A percentile compares a stretch with the other conserved stretches of the same genome.
phyloP scores from a whole-genome alignment of 192 early-diverging fungal species.

The Backusella morwellensis region DNA sequence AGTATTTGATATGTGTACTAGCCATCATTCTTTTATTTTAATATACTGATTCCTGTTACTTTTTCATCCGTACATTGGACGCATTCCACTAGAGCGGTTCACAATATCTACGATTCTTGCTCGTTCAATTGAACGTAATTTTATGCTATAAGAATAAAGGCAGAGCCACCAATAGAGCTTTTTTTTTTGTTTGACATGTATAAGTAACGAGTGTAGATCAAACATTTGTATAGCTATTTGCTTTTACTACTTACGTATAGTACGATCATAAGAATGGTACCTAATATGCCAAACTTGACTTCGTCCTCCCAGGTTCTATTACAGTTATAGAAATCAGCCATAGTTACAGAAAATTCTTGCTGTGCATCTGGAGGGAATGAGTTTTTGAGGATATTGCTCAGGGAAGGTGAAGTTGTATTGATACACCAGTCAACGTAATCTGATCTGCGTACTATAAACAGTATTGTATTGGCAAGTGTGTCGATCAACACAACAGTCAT shows the following conservation, averaged over 20 bases:
- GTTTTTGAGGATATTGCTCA: neutral
- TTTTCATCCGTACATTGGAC: neutral
- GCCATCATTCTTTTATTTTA: neutral
- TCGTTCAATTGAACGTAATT: constrained; percentile 1
- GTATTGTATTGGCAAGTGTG: constrained; percentile 23
- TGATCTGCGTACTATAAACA: constrained; percentile 22
- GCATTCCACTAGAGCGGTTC: neutral
- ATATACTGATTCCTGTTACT: neutral
- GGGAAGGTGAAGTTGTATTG: neutral
- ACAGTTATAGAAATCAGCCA: constrained; percentile 37
- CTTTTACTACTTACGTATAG: constrained; percentile 27
- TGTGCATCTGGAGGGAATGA: neutral
- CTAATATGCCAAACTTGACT: constrained; percentile 31
- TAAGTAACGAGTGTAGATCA: neutral
- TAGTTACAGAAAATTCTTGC: constrained; percentile 1
- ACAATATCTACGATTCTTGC: neutral
- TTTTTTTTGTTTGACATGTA: neutral
- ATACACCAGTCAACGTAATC: constrained; percentile 20
- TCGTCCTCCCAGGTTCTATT: constrained; percentile 34
- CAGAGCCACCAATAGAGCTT: constrained; percentile 15
- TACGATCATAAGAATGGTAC: constrained; percentile 25
- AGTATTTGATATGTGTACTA: no score
- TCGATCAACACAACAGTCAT: constrained; percentile 16
- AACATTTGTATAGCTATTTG: neutral
- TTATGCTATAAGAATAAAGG: constrained; percentile 9